These are phyloP conservation scores for Hymenoscyphus fructigenus DNA, from an alignment of 2,329 filamentous ascomycete species.

Conservation along the genomic window DNA sequence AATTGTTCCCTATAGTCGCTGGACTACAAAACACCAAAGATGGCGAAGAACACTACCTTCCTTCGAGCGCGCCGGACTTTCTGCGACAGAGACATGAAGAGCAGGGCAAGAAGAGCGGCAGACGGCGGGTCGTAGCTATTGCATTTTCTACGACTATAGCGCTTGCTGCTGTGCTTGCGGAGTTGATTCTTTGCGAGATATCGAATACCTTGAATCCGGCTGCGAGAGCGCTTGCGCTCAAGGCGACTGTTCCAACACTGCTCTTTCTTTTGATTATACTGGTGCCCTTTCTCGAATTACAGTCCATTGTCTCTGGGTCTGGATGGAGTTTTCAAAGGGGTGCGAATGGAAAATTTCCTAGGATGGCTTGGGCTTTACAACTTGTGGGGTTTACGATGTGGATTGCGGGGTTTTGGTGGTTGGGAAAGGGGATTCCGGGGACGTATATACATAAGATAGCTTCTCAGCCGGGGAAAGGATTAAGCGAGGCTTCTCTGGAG, in stretches of 20 bases:
- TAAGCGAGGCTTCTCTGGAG: slow-evolving; percentile 54
- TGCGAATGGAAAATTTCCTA: slow-evolving; percentile 54
- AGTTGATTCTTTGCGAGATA: slow-evolving; percentile 82
- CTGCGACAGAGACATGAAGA: slow-evolving; percentile 60
- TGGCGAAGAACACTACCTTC: slow-evolving; percentile 62
- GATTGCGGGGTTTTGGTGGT: slow-evolving; percentile 74
- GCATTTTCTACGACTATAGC: slow-evolving; percentile 77
- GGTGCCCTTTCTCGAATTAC: slow-evolving; percentile 77
- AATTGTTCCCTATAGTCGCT: slow-evolving; percentile 72
- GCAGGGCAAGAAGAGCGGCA: slow-evolving; percentile 52
- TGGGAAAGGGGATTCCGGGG: slow-evolving; percentile 63
- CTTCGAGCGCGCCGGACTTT: slow-evolving; percentile 58
- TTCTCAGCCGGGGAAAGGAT: slow-evolving; percentile 39
- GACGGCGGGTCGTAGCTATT: slow-evolving; percentile 54
- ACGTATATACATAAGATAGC: slow-evolving; percentile 48
- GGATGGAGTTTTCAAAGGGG: slow-evolving; percentile 64
- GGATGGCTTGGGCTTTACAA: slow-evolving; percentile 65
- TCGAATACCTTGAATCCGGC: slow-evolving; percentile 68
- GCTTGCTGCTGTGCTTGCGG: slow-evolving; percentile 73
- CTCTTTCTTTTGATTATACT: slow-evolving; percentile 71
- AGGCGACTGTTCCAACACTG: slow-evolving; percentile 67
- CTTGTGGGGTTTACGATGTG: slow-evolving; percentile 62
- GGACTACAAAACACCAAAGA: slow-evolving; percentile 47
- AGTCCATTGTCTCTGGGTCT: slow-evolving; percentile 48
- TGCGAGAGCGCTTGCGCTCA: slow-evolving; percentile 67